A percentile compares a stretch with the other conserved stretches of the same genome.
phyloP scores from a whole-genome alignment of 805 yeast genomes.

The Zygosaccharomyces rouxii region DNA sequence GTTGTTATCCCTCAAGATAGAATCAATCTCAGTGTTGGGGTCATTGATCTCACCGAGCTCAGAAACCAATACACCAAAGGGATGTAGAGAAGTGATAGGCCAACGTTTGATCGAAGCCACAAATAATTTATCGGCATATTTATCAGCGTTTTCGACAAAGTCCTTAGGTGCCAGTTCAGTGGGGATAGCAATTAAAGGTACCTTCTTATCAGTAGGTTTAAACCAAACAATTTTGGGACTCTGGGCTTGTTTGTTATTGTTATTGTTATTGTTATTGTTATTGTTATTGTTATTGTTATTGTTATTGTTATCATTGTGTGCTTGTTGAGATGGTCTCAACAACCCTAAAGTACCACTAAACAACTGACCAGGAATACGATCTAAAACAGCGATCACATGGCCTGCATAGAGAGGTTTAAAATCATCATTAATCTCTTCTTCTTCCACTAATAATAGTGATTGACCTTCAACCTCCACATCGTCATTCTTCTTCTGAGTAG shows the following conservation, averaged over 20 bases:
- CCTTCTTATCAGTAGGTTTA: slow-evolving; percentile 96
- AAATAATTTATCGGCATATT: slow-evolving; percentile 74
- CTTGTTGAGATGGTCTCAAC: slow-evolving; percentile 91
- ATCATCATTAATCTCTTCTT: slow-evolving; percentile 91
- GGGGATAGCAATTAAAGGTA: slow-evolving; percentile 95
- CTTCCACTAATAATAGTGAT: slow-evolving; percentile 83
- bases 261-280: slow-evolving; percentile 49
- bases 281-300: slow-evolving; percentile 33
- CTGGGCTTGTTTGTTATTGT: slow-evolving; percentile 30
- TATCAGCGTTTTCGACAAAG: slow-evolving; percentile 87
- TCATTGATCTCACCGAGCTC: slow-evolving; percentile 80
- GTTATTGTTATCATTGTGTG: slow-evolving; percentile 55
- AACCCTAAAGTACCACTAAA: slow-evolving; percentile 93
- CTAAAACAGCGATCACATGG: slow-evolving; percentile 96
- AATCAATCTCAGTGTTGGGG: slow-evolving; percentile 73
- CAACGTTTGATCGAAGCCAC: slow-evolving; percentile 96
- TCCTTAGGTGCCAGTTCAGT: slow-evolving; percentile 97
- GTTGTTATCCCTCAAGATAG: slow-evolving; percentile 83
- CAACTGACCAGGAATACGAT: slow-evolving; percentile 93
- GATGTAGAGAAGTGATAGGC: slow-evolving; percentile 98
- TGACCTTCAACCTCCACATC: slow-evolving; percentile 99
- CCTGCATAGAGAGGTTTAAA: slow-evolving; percentile 94
- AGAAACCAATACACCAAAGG: slow-evolving; percentile 89
- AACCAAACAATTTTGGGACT: slow-evolving; percentile 98
- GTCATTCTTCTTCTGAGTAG: slow-evolving; percentile 95